Base-by-base conservation (phyloP, 2,329 filamentous ascomycete genomes). In the Raffaelea ambrosiae region DNA sequence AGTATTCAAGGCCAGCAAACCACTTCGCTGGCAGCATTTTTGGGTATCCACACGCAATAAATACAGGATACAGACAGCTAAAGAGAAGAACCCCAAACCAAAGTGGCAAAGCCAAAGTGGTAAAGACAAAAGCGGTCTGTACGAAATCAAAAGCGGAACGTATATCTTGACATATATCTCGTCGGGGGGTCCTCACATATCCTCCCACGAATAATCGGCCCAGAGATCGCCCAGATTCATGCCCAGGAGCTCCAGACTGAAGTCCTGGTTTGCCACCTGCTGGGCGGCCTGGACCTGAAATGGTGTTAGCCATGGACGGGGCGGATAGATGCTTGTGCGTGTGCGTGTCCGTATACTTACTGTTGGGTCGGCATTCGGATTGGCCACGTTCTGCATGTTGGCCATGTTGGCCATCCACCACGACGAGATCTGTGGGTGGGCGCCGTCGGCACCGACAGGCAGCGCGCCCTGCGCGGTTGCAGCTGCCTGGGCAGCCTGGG, bases 371-470 rank as follows among this genome's bases (percentile, higher is more conserved):
- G 44, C 47, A 35, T 48, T 51, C 9, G 50, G 29, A 22, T 54
- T 53, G 29, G 48, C 52, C 14, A 49, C 50, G 49, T 42, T 53
- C 20, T 48, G 31, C 50, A 54, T 55, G 35, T 52, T 55, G 43
- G 53, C 53, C 49, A 55, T 54, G 26, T 55, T 55, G 29, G 51
- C 48, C 49, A 59, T 47, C 58, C 58, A 60, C 58, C 58, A 60
- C 23, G 55, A 54, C 22, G 55, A 54, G 5, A 57, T 53, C 13
- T 53, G 51, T 7, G 57, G 49, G 3, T 51, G 42, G 1, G 47
- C 43, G 16, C 42, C 46, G 8, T 51, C 48, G 14, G 53, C 43
- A 7, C 26, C 26, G 7, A 29, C 26, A 7, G 7, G 26, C 7
- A 29, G 26, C 26, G 26, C 26, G 26, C 26, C 26, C 26, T 29